These are phyloP conservation scores for Citrus inodora DNA, from an alignment of 345 rosid genomes.

Conservation along the genomic window DNA sequence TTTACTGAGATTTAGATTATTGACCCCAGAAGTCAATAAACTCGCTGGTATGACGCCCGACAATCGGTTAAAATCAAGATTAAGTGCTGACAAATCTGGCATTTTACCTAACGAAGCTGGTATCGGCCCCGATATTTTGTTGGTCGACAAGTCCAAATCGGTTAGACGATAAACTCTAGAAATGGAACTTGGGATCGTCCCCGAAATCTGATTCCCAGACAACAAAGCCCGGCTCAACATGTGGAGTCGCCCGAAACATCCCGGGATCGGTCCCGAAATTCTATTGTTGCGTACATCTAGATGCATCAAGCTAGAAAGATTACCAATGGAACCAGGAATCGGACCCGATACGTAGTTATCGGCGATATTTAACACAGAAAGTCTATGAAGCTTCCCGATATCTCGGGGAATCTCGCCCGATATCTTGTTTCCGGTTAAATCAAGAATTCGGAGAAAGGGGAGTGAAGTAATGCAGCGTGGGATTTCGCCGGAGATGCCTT, in stretches of 20 bases:
- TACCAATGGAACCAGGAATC: conserved; percentile 58
- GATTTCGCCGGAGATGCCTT: conserved; percentile 79
- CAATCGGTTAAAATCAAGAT: conserved; percentile 66
- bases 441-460: conserved; percentile 69
- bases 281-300: conserved; percentile 69
- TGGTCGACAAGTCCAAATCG: conserved; percentile 73
- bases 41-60: conserved; percentile 55
- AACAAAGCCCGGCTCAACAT: conserved; percentile 79
- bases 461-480: conserved; percentile 58
- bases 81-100: conserved; percentile 72
- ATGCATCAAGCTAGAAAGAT: conserved; percentile 70
- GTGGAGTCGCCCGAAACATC: conserved; percentile 44
- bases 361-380: conserved; percentile 71
- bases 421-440: conserved; percentile 65
- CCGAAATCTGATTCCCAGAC: conserved; percentile 57
- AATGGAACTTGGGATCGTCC: conserved; percentile 55
- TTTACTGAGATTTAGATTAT: conserved; percentile 63
- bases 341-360: conserved; percentile 69
- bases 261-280: conserved; percentile 57
- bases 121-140: conserved; percentile 54
- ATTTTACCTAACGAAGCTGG: conserved; percentile 69
- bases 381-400: conserved; percentile 54
- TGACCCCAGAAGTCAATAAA: conserved; percentile 51
- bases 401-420: conserved; percentile 57
- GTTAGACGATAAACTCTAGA: conserved; percentile 70